Base-by-base conservation (phyloP, 257 asterid species). In the Gardenia jasminoides region DNA sequence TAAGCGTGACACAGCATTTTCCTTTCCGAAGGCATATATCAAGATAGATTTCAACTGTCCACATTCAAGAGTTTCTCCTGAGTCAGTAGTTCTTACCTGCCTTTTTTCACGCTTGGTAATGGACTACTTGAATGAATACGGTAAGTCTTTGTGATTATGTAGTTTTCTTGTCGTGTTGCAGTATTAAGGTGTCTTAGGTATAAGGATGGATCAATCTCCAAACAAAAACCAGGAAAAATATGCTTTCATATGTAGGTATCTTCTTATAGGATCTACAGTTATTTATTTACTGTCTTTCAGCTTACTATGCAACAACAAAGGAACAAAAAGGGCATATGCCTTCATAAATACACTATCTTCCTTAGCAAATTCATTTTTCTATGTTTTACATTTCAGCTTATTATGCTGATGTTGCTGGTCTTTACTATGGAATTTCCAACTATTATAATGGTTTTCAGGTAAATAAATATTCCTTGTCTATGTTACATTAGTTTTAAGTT, bases 351-450 rank as follows among this genome's bases (percentile, higher is more conserved):
- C 24, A 20, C 0, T 7, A 56, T 56, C 24, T 56, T 20, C 26
- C 2, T 56, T 17, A 56, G 2, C 0, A 56, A 56, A n/a, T 17
- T 19, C 64, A 7, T 20, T 56, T 56, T 19, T 19, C 6, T 56
- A 7, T 75, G 24, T 50, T 80, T 75, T 86, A 79, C 85, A 68
- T 85, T 83, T 83, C 94, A 94, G 98, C 98, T 79, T 92, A 94
- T 66, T 86, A 94, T 88, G 97, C 98, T 47, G 88, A 92, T 88
- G 92, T 94, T 85, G 97, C 98, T 80, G 98, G 98, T 78, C 98
- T 94, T 48, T 82, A 91, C 85, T 92, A 92, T 83, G 89, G 83
- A 77, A 86, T 94, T 82, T 82, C 36, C 85, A 88, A 82, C 83
- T 82, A 91, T 7, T 83, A 88, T 75, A 83, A 67, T 84, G 98